Conservation (phyloP, 1,284 basidiomycete species). For the Moesziomyces parantarcticus region DNA sequence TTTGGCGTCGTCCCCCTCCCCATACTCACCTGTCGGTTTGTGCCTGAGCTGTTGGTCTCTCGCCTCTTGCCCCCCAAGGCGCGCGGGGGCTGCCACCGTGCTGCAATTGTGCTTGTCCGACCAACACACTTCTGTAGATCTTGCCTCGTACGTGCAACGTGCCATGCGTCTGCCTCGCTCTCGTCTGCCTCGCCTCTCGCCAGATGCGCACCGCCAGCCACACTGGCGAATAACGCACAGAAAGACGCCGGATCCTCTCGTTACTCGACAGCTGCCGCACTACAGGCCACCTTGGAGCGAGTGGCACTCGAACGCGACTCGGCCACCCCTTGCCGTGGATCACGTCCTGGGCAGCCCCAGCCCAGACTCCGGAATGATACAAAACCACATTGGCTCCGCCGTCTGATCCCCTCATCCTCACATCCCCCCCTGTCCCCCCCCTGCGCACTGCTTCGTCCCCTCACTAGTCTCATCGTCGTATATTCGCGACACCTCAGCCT, state of each 20-base stretch:
- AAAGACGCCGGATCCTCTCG: not conserved
- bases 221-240: not conserved
- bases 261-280: not conserved
- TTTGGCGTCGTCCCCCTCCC: not conserved
- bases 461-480: not conserved
- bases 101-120: constrained; percentile 19
- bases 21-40: constrained; percentile 11
- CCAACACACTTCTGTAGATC: constrained; percentile 11
- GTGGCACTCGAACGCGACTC: not conserved
- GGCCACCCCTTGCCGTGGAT: not conserved
- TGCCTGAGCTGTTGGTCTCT: constrained; percentile 10
- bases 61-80: not conserved
- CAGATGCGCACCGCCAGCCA: not conserved
- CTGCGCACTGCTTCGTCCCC: no score
- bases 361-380: constrained; percentile 10
- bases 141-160: not conserved
- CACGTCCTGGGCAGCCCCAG: not conserved
- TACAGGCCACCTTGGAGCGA: not conserved
- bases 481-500: not conserved
- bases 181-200: not conserved
- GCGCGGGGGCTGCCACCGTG: constrained; percentile 10
- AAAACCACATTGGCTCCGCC: constrained; percentile 17
- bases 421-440: not conserved
- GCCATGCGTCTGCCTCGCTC: not conserved
- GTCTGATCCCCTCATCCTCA: not conserved